Base-by-base conservation (phyloP, 495 filamentous ascomycete genomes). In the Hypoxylon lienhwacheense region DNA sequence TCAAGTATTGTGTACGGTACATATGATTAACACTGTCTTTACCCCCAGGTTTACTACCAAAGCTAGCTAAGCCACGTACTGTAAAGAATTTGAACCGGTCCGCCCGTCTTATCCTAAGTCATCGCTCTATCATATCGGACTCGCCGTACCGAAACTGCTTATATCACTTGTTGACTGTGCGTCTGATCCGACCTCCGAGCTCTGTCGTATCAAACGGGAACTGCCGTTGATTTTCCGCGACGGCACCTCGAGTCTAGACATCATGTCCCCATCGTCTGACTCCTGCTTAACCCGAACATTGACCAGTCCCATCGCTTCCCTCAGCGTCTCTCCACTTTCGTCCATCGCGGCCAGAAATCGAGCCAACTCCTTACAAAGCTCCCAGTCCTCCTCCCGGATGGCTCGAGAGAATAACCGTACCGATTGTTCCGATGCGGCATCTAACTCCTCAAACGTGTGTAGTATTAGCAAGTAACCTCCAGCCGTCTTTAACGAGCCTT, bases 391-490 rank as follows among this genome's bases (percentile, higher is more conserved):
- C 70, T 89, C 89, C 21, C 82, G 80, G 50, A 89, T 91, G 0
- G 91, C 93, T 44, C 85, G 73, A n/a, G 81, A 80, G 19, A 99
- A 80, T 29, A 99, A 70, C 15, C 91, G 79, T 0, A 97, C 86
- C 33, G 91, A 85, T 59, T 91, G 85, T 58, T 91, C 87, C 19
- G 87, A 88, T 44, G 80, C 84, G 5, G 81, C 79, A n/a, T 81
- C 82, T 53, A 90, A 73, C 53, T 96, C 91, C 58, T 96, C 90
- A 47, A 97, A 87, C 0, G 89, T 92, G 66, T 99, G 93, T 22
- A 99, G 75, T 22, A 99, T 87, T n/a, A 99, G 78, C 14, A 99
- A 78, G 66, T 97, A 99, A 0, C 95, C 95, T 17, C 91, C 95
- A 4, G 95, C 95, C 4, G 93, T 97, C 71, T 97, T 97, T 44